A percentile compares a stretch with the other conserved stretches of the same genome.
Evolutionary conservation across 75 land plant species (phyloP).

Genomic region (Azolla pinnata): DNA sequence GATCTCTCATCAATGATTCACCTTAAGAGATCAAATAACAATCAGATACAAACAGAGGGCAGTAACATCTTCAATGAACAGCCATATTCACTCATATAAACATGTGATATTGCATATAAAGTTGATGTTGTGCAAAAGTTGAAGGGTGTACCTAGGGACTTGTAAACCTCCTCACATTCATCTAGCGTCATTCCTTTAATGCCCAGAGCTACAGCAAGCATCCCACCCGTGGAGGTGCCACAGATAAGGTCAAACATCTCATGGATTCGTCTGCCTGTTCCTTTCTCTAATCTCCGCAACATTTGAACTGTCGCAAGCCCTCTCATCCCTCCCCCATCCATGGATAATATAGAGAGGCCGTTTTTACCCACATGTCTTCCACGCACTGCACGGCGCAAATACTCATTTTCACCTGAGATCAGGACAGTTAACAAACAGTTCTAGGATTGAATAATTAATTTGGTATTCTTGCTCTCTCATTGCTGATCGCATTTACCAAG

Average conservation of each 20-base stretch:
- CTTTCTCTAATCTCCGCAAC: conserved; percentile 77
- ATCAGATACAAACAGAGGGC: no score
- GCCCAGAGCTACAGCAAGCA: conserved; percentile 96
- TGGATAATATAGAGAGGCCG: conserved; percentile 84
- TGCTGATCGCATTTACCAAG: no score
- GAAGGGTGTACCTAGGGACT: conserved; percentile 54
- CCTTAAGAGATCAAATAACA: no score
- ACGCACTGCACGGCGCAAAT: conserved; percentile 67
- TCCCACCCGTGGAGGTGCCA: conserved; percentile 99
- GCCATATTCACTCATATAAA: no score
- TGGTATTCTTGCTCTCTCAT: no score
- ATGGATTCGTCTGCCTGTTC: conserved; percentile 89
- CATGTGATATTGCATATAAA: no score
- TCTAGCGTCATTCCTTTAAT: conserved; percentile 74
- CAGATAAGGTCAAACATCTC: conserved; percentile 98
- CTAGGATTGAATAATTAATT: no score
- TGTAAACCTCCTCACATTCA: conserved; percentile 93
- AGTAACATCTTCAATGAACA: no score
- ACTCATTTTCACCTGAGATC: conserved; percentile 88
- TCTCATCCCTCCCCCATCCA: conserved; percentile 99
- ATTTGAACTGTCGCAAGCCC: conserved; percentile 95
- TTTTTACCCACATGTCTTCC: conserved; percentile 67
- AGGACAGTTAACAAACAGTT: no score
- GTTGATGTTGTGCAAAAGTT: not conserved
- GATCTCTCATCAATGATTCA: no score